Evolutionary conservation across 163 green algal species (phyloP).

Genomic region (Chlamydomonas reinhardtii): DNA sequence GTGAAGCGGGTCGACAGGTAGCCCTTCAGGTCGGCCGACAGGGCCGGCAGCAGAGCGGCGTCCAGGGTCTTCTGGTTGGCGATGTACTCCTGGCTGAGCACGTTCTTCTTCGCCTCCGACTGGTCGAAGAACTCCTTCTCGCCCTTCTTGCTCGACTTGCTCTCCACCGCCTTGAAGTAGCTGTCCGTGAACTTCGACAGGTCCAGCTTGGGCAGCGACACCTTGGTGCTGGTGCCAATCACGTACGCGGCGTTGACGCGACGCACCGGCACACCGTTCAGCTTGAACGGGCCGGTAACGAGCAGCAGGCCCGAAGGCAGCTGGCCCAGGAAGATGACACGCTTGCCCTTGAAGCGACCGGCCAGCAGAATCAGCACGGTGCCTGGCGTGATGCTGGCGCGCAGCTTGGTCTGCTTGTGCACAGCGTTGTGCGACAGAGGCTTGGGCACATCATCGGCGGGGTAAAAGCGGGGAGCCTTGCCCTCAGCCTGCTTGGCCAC

Average conservation of each 20-base stretch:
- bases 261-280: constrained; percentile 97
- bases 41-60: constrained; percentile 75
- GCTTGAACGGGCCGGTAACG: constrained; percentile 94
- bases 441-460: constrained; percentile 90
- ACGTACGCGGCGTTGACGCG: constrained; percentile 98
- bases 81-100: constrained; percentile 89
- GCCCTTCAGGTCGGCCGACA: constrained; percentile 81
- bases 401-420: constrained; percentile 88
- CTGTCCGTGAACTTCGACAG: constrained; percentile 90
- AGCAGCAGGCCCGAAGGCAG: constrained; percentile 95
- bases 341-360: constrained; percentile 98
- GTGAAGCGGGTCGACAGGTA: constrained; percentile 96
- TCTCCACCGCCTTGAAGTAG: constrained; percentile 93
- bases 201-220: constrained; percentile 81
- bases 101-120: constrained; percentile 77
- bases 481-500: constrained; percentile 52
- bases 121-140: constrained; percentile 90
- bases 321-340: constrained; percentile 97
- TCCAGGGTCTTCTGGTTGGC: constrained; percentile 96
- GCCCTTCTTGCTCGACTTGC: constrained; percentile 83
- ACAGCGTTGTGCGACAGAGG: constrained; percentile 71
- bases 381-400: constrained; percentile 94
- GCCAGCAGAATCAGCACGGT: constrained; percentile 98
- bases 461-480: constrained; percentile 86
- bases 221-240: constrained; percentile 97